Evolutionary conservation across 805 yeast species (phyloP), one percentile per base, ranked within the genome.

Genomic region (Saturnispora besseyi): DNA sequence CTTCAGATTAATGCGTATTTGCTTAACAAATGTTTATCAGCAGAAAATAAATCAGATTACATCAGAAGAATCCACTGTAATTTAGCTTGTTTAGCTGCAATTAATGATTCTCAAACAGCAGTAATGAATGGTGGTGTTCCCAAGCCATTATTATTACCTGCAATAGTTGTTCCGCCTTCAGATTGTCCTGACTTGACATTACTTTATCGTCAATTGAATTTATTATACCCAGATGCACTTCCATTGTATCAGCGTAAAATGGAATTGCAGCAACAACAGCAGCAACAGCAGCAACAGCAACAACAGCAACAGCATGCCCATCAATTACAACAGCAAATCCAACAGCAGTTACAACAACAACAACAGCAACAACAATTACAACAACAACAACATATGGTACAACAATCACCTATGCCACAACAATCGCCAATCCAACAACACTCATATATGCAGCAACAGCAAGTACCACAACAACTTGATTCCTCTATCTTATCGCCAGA

Each of bases 111-210:
- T 11, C 62, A 60, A 34, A 53, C 48, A 12, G 58, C 60, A 6
- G 53, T 41, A 9, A 56, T 58, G 6, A 62, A 60, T 44, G 63
- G 62, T 44, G 62, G 59, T 50, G 61, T 62, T 43, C 53, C 60
- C 33, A 41, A 47, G 24, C 45, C 50, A 10, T 37, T 34, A 22
- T 7, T 48, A 3, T 54, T 61, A 18, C 84, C 84, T 2, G 70
- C 73, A 30, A 74, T 78, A 38, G 69, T 77, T 51, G 65, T 76
- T 1, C 74, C 84, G 5, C 82, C 82, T 7, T 71, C 71, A 3
- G 81, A 76, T 42, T 68, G 77, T 65, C 80, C 81, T 0, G 82
- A 77, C 55, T 64, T 78, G 41, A 64, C 65, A 46, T 73, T 69
- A 36, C 67, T 73, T 38, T 78, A 78, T 59, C 66, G 67, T 45